Evolutionary conservation across 345 rosid genomes (phyloP).

Genomic region (Salix exigua): DNA sequence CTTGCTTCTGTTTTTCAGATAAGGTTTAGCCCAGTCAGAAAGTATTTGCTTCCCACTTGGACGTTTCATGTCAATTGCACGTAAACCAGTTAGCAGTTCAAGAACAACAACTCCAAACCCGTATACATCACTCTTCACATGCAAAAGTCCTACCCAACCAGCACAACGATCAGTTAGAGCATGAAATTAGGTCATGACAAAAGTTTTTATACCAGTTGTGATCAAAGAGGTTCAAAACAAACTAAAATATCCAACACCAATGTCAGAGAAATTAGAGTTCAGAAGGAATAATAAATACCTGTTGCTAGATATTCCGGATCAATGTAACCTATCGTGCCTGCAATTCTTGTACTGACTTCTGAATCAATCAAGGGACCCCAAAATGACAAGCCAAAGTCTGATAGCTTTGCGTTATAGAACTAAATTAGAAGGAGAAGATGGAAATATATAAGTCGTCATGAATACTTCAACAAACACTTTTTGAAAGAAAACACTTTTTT

Average conservation of each 20-base stretch:
- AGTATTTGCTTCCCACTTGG: neutral
- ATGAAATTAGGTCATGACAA: neutral
- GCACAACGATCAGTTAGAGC: neutral
- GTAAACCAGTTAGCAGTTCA: slow-evolving; percentile 19
- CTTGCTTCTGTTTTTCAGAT: neutral
- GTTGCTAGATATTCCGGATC: neutral
- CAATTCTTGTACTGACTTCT: neutral
- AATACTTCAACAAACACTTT: neutral
- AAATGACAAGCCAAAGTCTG: neutral
- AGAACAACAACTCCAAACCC: slow-evolving; percentile 16
- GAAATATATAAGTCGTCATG: neutral
- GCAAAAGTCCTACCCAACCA: slow-evolving; percentile 4
- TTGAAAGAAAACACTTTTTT: neutral
- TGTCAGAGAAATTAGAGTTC: neutral
- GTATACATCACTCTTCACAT: slow-evolving; percentile 15
- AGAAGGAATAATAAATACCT: neutral
- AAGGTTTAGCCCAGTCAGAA: slow-evolving; percentile 1
- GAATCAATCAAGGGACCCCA: neutral
- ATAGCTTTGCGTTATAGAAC: neutral
- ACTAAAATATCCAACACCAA: neutral
- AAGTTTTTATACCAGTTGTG: too few species aligned
- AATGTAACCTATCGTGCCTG: neutral
- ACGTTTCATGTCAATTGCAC: slow-evolving; percentile 6
- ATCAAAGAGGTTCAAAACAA: neutral
- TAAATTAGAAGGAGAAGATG: neutral